Conservation (phyloP, 176 grass and related monocot genomes). For the Eragrostis curvula region DNA sequence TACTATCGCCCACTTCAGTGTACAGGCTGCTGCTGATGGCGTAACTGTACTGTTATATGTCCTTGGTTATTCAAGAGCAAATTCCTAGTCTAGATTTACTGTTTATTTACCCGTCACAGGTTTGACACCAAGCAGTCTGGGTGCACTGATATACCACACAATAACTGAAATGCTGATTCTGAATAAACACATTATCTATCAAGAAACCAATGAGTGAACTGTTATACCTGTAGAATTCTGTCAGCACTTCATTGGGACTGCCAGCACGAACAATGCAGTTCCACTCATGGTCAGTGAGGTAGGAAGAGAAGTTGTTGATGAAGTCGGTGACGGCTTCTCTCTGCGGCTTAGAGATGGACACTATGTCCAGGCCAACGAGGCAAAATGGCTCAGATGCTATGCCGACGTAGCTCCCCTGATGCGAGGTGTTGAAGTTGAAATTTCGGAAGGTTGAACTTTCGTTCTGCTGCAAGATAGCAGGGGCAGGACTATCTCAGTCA, state of each 20-base stretch:
- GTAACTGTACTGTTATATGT: too few species aligned
- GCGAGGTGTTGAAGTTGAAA: constrained; percentile 81
- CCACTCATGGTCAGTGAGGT: constrained; percentile 71
- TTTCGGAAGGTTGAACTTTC: constrained; percentile 32
- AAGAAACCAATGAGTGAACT: too few species aligned
- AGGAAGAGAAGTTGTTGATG: constrained; percentile 58
- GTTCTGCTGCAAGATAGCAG: constrained; percentile 41
- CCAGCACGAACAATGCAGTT: constrained; percentile 43
- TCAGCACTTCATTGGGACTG: constrained; percentile 41
- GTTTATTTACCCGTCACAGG: too few species aligned
- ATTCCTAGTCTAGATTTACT: too few species aligned
- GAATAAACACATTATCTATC: too few species aligned
- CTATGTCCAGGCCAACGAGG: constrained; percentile 85
- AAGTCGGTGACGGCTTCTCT: constrained; percentile 53
- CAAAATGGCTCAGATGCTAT: constrained; percentile 72
- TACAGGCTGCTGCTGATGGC: too few species aligned
- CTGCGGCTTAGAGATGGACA: constrained; percentile 57
- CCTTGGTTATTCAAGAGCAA: too few species aligned
- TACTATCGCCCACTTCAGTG: too few species aligned
- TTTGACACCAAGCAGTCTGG: too few species aligned
- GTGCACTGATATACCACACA: too few species aligned
- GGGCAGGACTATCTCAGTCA: too few species aligned
- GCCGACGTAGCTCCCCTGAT: constrained; percentile 86
- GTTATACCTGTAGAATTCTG: constrained; percentile 68
- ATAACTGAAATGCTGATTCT: too few species aligned